These are phyloP conservation scores for Zymoseptoria ardabiliae DNA, from an alignment of 2,329 filamentous ascomycete genomes.

Conservation along the genomic window DNA sequence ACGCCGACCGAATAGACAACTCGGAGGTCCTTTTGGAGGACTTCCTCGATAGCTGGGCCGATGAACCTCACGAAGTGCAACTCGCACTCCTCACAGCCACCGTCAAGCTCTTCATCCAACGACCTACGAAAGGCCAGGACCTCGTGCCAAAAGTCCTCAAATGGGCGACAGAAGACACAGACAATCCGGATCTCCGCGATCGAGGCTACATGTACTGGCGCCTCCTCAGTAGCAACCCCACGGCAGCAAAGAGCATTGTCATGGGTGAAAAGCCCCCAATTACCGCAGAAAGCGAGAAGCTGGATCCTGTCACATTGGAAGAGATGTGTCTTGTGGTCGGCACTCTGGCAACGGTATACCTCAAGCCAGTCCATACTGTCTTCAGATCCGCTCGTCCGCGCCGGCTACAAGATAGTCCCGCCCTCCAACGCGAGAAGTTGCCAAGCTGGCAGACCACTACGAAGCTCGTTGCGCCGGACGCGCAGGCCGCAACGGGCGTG, in stretches of 20 bases:
- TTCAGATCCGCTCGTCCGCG: conserved; percentile 82
- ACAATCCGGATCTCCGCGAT: conserved; percentile 93
- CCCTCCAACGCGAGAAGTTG: conserved; percentile 66
- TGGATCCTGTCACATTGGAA: conserved; percentile 84
- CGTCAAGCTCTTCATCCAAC: conserved; percentile 95
- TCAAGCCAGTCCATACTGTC: conserved; percentile 95
- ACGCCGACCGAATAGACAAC: conserved; percentile 95
- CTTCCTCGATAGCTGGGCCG: conserved; percentile 86
- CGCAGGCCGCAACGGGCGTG: conserved; percentile 56
- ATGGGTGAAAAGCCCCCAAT: conserved; percentile 98
- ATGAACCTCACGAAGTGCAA: conserved; percentile 93
- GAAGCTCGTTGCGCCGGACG: conserved; percentile 27
- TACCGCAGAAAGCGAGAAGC: conserved; percentile 88
- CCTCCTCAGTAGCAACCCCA: conserved; percentile 83
- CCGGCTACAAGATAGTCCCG: conserved; percentile 72
- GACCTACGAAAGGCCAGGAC: conserved; percentile 87
- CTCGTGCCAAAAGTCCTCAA: conserved; percentile 92
- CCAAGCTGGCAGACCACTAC: conserved; percentile 42
- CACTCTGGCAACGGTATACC: conserved; percentile 90
- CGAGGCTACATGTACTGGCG: conserved; percentile 99
- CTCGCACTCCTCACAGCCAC: conserved; percentile 90
- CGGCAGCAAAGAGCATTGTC: conserved; percentile 76
- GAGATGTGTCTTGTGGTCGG: conserved; percentile 97
- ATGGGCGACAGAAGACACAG: conserved; percentile 98
- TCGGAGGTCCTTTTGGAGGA: conserved; percentile 89